phyloP scores from a whole-genome alignment of 805 yeast species.

The Jamesozyma gamospora region DNA sequence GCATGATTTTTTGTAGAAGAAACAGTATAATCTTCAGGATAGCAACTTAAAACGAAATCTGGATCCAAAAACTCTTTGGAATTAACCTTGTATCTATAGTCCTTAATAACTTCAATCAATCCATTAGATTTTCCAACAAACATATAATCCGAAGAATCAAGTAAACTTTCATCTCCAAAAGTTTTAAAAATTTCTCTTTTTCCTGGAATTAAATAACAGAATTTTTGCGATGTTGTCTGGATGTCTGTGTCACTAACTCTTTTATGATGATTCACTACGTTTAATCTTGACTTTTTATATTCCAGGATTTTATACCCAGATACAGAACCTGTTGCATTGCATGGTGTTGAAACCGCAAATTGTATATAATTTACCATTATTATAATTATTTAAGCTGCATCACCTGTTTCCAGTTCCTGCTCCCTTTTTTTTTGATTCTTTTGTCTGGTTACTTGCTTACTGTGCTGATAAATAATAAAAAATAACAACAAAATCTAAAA shows the following conservation, averaged over 20 bases:
- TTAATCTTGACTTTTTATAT: slow-evolving; percentile 9
- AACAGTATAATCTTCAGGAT: slow-evolving; percentile 11
- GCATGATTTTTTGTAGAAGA: slow-evolving; percentile 8
- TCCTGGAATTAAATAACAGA: slow-evolving; percentile 20
- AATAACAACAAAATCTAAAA: no score
- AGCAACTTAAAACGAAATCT: slow-evolving; percentile 15
- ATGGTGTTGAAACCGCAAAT: slow-evolving; percentile 20
- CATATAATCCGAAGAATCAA: slow-evolving; percentile 22
- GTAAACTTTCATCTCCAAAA: slow-evolving; percentile 1
- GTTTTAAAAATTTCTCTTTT: slow-evolving; percentile 6
- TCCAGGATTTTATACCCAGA: slow-evolving; percentile 18
- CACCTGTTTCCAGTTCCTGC: not conserved
- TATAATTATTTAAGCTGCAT: not conserved
- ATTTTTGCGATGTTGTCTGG: slow-evolving; percentile 14
- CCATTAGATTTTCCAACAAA: slow-evolving; percentile 24
- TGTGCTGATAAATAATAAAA: no score
- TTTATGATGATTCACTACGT: slow-evolving; percentile 5
- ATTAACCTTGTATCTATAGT: slow-evolving; percentile 13
- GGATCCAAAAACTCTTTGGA: slow-evolving; percentile 10
- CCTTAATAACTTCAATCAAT: slow-evolving; percentile 19
- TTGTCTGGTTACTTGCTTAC: no score
- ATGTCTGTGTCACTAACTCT: slow-evolving; percentile 8
- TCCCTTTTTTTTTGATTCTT: no score
- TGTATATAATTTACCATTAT: slow-evolving; percentile 3
- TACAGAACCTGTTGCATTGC: slow-evolving; percentile 10